A percentile compares a stretch with the other conserved stretches of the same genome.
Evolutionary conservation across 768 basidiomycete species (phyloP).

Genomic region (Russula brevipes): DNA sequence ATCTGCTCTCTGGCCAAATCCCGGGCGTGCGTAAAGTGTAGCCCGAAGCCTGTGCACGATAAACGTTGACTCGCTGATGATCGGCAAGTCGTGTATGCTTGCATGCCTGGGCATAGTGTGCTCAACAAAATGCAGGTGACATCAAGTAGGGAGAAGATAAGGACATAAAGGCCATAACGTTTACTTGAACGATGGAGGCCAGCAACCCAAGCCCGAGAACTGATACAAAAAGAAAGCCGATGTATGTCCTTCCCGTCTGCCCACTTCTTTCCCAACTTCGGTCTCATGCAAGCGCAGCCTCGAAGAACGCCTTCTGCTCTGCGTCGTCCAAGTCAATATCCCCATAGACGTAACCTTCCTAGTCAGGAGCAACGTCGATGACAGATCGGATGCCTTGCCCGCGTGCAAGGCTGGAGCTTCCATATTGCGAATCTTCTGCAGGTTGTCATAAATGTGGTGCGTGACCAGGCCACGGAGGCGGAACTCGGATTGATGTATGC

Average conservation of each 20-base stretch:
- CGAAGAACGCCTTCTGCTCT: constrained; percentile 56
- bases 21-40: too few relatives aligned
- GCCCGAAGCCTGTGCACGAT: too few relatives aligned
- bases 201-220: neutral
- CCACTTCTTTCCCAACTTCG: constrained; percentile 84
- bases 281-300: constrained; percentile 92
- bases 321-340: constrained; percentile 57
- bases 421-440: too few relatives aligned
- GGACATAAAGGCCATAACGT: too few relatives aligned
- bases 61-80: too few relatives aligned
- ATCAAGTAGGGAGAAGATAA: neutral
- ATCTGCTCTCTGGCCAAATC: too few relatives aligned
- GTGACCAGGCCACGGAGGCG: too few relatives aligned
- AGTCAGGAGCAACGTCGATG: constrained; percentile 82
- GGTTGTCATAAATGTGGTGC: too few relatives aligned
- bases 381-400: constrained; percentile 69
- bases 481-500: too few relatives aligned
- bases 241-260: constrained; percentile 85
- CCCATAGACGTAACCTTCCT: constrained; percentile 80
- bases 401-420: constrained; percentile 45
- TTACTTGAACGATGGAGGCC: too few relatives aligned
- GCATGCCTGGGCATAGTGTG: too few relatives aligned
- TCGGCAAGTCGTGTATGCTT: too few relatives aligned
- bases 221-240: constrained; percentile 24
- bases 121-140: constrained; percentile 12